Evolutionary conservation across 140 eudicot species (phyloP).

Genomic region (Flaveria floridana): DNA sequence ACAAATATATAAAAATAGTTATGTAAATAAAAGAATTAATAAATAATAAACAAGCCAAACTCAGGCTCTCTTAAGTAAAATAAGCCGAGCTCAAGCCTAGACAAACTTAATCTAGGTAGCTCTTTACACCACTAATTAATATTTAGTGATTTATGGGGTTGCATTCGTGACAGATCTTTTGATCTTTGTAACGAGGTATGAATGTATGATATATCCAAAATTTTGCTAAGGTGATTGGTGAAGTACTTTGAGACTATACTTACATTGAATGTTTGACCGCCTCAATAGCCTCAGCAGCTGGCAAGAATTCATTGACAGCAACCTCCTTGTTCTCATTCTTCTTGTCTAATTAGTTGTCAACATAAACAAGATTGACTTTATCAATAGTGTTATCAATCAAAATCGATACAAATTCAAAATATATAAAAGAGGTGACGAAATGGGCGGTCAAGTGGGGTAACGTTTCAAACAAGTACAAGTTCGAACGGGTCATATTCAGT

Average conservation of each 20-base stretch:
- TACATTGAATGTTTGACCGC: slow-evolving; percentile 62
- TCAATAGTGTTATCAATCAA: not conserved
- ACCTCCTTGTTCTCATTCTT: slow-evolving; percentile 71
- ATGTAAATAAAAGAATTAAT: too few relatives aligned
- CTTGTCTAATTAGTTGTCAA: slow-evolving; percentile 44
- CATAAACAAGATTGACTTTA: slow-evolving; percentile 14
- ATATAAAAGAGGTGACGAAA: not conserved
- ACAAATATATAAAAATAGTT: not conserved
- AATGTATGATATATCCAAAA: not conserved
- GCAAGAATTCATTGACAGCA: slow-evolving; percentile 61
- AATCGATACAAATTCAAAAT: not conserved
- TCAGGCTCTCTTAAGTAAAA: not conserved
- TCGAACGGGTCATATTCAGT: not conserved
- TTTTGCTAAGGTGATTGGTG: not conserved
- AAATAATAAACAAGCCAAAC: not conserved
- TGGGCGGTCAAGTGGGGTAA: not conserved
- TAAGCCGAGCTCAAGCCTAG: not conserved
- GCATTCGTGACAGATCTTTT: too few relatives aligned
- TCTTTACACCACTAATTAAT: not conserved
- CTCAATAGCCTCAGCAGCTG: slow-evolving; percentile 52
- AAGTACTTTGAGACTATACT: slow-evolving; percentile 25
- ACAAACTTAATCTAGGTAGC: not conserved
- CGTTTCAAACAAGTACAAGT: too few relatives aligned
- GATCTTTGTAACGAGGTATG: too few relatives aligned
- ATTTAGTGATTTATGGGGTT: too few relatives aligned